Percentiles rank a stretch among this genome's conserved stretches.
phyloP scores from a whole-genome alignment of 306 rosid species.

The Castanopsis chinensis region DNA sequence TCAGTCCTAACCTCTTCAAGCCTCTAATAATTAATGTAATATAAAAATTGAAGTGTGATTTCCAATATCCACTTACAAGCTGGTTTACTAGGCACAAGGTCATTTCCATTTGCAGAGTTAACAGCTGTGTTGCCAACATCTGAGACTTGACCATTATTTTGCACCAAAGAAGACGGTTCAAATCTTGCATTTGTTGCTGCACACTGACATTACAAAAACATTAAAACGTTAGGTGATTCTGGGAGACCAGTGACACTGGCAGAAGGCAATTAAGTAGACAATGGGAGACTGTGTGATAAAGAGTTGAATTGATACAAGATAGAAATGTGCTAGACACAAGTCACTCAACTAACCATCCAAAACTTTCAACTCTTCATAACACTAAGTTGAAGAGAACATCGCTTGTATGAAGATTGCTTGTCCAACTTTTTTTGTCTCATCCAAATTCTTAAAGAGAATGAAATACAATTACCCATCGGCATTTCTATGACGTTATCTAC shows the following conservation, averaged over 20 bases:
- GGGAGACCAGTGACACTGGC: neutral
- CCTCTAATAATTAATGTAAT: neutral
- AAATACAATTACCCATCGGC: neutral
- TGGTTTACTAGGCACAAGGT: constrained; percentile 37
- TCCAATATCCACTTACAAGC: constrained; percentile 42
- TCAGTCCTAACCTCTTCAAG: constrained; percentile 6
- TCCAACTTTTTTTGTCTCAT: neutral
- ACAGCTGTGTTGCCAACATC: constrained; percentile 40
- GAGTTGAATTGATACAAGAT: neutral
- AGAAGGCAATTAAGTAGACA: neutral
- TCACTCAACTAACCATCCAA: no score
- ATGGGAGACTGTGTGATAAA: neutral
- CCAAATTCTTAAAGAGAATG: neutral
- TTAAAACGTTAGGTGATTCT: constrained; percentile 8
- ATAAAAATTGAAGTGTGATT: neutral
- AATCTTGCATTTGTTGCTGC: constrained; percentile 38
- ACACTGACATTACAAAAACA: constrained; percentile 40
- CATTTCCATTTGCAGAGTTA: constrained; percentile 37
- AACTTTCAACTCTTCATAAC: neutral
- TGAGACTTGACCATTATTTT: constrained; percentile 32
- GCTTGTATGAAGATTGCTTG: neutral
- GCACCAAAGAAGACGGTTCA: constrained; percentile 43
- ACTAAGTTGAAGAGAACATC: constrained; percentile 7
- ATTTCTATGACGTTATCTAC: neutral
- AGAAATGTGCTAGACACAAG: no score